These are phyloP conservation scores for Aureobasidium vineae DNA, from an alignment of 2,329 filamentous ascomycete genomes.

Conservation along the genomic window DNA sequence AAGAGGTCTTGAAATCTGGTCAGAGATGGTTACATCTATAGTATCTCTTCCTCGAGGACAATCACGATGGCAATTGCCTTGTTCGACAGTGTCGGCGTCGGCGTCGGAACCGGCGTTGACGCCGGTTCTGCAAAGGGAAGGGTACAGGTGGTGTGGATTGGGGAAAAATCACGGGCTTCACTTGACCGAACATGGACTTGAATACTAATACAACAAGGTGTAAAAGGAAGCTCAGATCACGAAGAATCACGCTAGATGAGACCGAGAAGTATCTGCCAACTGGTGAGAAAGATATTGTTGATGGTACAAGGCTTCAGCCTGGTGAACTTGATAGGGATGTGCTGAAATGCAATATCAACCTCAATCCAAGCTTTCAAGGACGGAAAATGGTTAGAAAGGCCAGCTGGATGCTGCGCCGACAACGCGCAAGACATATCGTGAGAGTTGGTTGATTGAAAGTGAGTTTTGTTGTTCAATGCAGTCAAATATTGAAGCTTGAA, in stretches of 20 bases:
- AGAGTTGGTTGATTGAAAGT: background rate
- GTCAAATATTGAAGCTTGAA: background rate
- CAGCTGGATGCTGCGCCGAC: accelerated
- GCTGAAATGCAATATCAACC: background rate
- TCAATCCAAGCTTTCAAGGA: background rate
- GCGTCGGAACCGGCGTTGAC: conserved; percentile 14
- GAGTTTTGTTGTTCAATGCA: no score
- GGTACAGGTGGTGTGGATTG: background rate
- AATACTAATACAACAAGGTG: background rate
- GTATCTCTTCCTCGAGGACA: background rate
- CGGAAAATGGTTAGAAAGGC: no score
- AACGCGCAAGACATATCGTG: background rate
- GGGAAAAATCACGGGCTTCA: background rate
- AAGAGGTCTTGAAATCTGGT: background rate
- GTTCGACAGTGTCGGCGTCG: background rate
- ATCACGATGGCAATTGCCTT: background rate
- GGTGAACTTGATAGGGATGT: background rate
- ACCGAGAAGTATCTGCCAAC: background rate
- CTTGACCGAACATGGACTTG: background rate
- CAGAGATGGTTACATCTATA: background rate
- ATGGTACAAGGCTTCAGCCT: background rate
- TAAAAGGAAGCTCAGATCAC: background rate
- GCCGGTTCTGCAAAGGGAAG: background rate
- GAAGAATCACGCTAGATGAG: background rate
- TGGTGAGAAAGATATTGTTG: background rate